phyloP scores from a whole-genome alignment of 495 filamentous ascomycete species.

The Penicillium longicatenatum region DNA sequence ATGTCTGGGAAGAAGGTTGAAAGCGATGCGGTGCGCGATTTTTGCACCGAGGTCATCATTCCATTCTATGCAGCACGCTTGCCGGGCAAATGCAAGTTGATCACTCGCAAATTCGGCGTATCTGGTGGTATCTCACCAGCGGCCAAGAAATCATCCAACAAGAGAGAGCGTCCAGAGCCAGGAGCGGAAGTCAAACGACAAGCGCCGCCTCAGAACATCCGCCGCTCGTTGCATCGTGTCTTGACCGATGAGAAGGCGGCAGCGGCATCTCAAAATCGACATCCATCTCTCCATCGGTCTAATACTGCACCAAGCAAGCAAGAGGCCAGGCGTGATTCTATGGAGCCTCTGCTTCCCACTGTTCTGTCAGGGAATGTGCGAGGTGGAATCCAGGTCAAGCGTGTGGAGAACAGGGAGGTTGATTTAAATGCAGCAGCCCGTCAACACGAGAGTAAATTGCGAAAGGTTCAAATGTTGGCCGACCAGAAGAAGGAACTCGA shows the following conservation, averaged over 20 bases:
- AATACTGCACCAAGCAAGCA: slow-evolving; percentile 64
- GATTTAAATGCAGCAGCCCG: slow-evolving; percentile 61
- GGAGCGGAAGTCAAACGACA: slow-evolving; percentile 59
- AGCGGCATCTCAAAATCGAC: slow-evolving; percentile 25
- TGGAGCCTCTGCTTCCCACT: slow-evolving; percentile 40
- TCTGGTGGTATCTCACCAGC: slow-evolving; percentile 64
- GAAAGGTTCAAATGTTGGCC: slow-evolving; percentile 68
- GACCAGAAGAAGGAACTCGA: slow-evolving; percentile 75
- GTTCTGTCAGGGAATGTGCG: slow-evolving; percentile 38
- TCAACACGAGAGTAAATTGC: slow-evolving; percentile 64
- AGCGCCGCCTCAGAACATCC: slow-evolving; percentile 45
- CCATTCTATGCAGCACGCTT: slow-evolving; percentile 89
- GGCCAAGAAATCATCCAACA: slow-evolving; percentile 29
- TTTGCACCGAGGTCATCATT: slow-evolving; percentile 89
- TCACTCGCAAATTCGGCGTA: slow-evolving; percentile 87
- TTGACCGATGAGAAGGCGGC: slow-evolving; percentile 65
- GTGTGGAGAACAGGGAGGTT: slow-evolving; percentile 66
- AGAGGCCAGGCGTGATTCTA: slow-evolving; percentile 38
- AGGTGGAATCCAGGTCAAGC: slow-evolving; percentile 59
- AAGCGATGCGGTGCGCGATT: slow-evolving; percentile 66
- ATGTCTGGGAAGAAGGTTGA: slow-evolving; percentile 47
- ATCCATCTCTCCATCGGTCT: slow-evolving; percentile 40
- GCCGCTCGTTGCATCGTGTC: slow-evolving; percentile 66
- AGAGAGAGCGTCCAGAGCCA: slow-evolving; percentile 44
- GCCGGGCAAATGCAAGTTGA: slow-evolving; percentile 73